Evolutionary conservation across 352 stramenopile genomes (phyloP).

Genomic region (Globisporangium canariense): DNA sequence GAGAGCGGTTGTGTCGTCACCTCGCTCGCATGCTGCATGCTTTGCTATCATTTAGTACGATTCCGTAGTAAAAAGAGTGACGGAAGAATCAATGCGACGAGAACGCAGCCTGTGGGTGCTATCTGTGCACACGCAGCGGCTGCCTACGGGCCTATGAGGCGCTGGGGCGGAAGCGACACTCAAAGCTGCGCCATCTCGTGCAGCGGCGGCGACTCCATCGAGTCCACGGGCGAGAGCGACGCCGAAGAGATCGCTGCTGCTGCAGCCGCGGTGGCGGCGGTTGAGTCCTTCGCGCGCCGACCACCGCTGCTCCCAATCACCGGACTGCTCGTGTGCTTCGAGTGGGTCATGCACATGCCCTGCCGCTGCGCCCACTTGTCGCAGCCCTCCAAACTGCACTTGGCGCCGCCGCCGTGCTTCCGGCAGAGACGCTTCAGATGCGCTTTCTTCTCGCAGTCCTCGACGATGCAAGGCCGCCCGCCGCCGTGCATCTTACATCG

Average conservation of each 20-base stretch:
- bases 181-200: constrained; percentile 6
- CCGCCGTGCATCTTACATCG: constrained; percentile 64
- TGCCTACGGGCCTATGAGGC: neutral
- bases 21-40: constrained; percentile 17
- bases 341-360: constrained; percentile 85
- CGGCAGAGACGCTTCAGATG: constrained; percentile 80
- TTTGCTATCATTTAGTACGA: neutral
- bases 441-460: constrained; percentile 79
- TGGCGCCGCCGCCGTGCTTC: constrained; percentile 77
- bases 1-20: neutral
- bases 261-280: neutral
- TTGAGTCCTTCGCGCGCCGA: neutral
- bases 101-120: no score
- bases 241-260: neutral
- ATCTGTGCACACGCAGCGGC: neutral
- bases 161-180: neutral
- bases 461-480: constrained; percentile 50
- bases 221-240: neutral
- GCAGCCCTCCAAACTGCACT: constrained; percentile 61
- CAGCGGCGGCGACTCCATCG: neutral
- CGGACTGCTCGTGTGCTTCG: constrained; percentile 37
- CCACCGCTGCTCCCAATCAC: neutral
- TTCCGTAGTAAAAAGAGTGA: no score
- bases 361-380: constrained; percentile 84
- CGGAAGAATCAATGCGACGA: neutral